Conservation (phyloP, 768 basidiomycete genomes). For the Leccinum disarticulatum region DNA sequence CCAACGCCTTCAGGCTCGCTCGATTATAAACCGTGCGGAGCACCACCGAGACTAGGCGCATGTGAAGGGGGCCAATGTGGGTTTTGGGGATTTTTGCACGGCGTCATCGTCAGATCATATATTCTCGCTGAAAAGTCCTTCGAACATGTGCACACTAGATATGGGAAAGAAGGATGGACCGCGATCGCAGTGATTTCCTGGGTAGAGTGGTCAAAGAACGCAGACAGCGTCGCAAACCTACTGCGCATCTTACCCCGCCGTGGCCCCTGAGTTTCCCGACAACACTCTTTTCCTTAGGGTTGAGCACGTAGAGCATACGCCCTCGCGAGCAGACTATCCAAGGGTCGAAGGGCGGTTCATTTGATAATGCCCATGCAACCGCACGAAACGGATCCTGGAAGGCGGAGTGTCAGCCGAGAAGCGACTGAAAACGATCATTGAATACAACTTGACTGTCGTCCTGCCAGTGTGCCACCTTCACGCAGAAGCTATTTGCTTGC, state of each 20-base stretch:
- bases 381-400: conserved; percentile 28
- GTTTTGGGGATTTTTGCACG: conserved; percentile 42
- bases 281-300: conserved; percentile 40
- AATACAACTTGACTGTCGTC: conserved; percentile 18
- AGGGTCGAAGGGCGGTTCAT: conserved; percentile 48
- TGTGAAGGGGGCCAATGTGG: conserved; percentile 57
- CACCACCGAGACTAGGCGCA: conserved; percentile 55
- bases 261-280: conserved; percentile 62
- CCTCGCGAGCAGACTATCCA: conserved; percentile 56
- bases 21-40: conserved; percentile 67
- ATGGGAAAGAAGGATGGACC: conserved; percentile 57
- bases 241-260: conserved; percentile 57
- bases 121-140: conserved; percentile 69
- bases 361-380: conserved; percentile 61
- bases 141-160: conserved; percentile 70
- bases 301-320: conserved; percentile 56
- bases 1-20: conserved; percentile 61
- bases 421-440: background rate
- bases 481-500: conserved; percentile 24
- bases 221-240: background rate
- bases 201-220: conserved; percentile 33
- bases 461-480: conserved; percentile 34
- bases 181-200: conserved; percentile 63
- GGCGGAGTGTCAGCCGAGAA: conserved; percentile 5
- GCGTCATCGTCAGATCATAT: conserved; percentile 54